Percentiles rank a stretch among this genome's conserved stretches.
Conservation (phyloP, 805 yeast species). For the Yarrowia yakushimensis region DNA sequence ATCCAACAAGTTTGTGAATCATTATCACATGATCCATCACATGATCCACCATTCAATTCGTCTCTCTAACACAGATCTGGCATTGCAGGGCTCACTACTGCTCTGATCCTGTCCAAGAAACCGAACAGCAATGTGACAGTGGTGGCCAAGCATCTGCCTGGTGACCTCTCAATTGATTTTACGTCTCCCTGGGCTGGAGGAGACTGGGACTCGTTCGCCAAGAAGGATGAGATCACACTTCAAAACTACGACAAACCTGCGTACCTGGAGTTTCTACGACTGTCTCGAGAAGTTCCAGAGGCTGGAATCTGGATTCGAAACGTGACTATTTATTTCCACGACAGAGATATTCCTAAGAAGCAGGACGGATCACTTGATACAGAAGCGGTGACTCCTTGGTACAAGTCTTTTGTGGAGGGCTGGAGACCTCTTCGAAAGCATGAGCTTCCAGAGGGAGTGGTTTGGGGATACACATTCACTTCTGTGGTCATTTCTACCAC, state of each 20-base stretch:
- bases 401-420: constrained; percentile 20
- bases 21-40: too few species aligned
- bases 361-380: background rate
- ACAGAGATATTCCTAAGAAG: constrained; percentile 8
- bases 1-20: too few species aligned
- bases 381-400: constrained; percentile 22
- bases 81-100: constrained; percentile 63
- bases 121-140: constrained; percentile 47
- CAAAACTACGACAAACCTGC: constrained; percentile 25
- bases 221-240: constrained; percentile 44
- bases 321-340: constrained; percentile 1
- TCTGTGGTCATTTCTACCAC: constrained; percentile 77
- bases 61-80: constrained; percentile 43
- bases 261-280: constrained; percentile 10
- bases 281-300: constrained; percentile 13
- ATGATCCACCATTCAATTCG: too few species aligned
- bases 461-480: constrained; percentile 52
- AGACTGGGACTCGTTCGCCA: constrained; percentile 58
- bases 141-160: constrained; percentile 69
- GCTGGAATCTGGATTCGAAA: constrained; percentile 22
- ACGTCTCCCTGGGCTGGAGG: constrained; percentile 84
- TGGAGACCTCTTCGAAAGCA: constrained; percentile 35
- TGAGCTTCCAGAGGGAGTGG: constrained; percentile 51
- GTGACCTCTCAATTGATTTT: constrained; percentile 68
- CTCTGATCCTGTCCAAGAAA: constrained; percentile 46